Evolutionary conservation across 768 basidiomycete species (phyloP), one percentile per base, ranked within the genome.

Genomic region (Rhodosporidiobolus sp.): DNA sequence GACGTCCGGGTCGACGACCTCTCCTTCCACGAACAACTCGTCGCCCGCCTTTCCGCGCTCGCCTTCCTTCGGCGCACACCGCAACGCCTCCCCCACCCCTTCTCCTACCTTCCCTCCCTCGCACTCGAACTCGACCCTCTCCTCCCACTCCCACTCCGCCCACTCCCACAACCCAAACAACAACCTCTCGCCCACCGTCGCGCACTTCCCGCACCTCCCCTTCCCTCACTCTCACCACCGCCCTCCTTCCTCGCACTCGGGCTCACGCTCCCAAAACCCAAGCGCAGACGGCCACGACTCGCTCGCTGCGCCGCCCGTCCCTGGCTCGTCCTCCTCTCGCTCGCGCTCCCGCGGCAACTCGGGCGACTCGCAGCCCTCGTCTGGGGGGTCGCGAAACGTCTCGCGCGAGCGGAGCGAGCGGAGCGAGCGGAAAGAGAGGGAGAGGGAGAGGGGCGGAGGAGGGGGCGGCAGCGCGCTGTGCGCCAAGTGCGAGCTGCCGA

Each of bases 401-500:
- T 28, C 30, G 26, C 34, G 62, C 32, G 63, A 60, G 38, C 43
- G 28, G n/a, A n/a, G n/a, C n/a, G 54, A n/a, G 56, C 52, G 16
- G 53, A 32, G 49, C 63, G 38, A 14, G 19, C 49, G 32, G 35
- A 32, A 12, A 22, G 43, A 28, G 67, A 49, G 57, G 43, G 34
- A 61, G 57, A 60, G 54, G 57, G 38, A 50, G 57, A 58, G 64
- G 32, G 65, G 45, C 30, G 52, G 52, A 53, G 69, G 63, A n/a
- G 48, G 52, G 53, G n/a, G 38, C 35, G 28, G 56, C 24, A 28
- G 52, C 38, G 72, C 56, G 65, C 20, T 65, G 34, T 83, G 83
- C 64, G 81, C 82, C n/a, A 80, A 80, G 57, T 83, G 83, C 70
- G 75, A 76, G 24, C 76, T 80, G 67, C 79, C 79, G 17, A 83